A percentile compares a stretch with the other conserved stretches of the same genome.
These are phyloP conservation scores for Triticum turgidum DNA, from an alignment of 176 grass and related monocot genomes.

Conservation along the genomic window DNA sequence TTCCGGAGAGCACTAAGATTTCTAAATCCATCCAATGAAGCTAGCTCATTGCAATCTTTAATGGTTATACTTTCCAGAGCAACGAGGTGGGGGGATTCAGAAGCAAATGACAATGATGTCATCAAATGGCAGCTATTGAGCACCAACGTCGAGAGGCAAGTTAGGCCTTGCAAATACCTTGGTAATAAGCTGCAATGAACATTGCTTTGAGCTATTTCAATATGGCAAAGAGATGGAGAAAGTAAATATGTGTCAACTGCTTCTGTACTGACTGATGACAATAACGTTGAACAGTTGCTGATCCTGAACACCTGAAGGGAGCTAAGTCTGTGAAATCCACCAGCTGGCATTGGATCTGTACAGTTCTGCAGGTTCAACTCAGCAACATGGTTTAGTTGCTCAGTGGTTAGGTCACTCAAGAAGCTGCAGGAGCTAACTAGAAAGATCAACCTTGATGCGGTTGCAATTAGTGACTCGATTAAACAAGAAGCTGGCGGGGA, in stretches of 20 bases:
- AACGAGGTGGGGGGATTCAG: constrained; percentile 20
- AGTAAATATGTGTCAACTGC: constrained; percentile 18
- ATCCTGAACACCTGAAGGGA: constrained; percentile 41
- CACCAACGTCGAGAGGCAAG: constrained; percentile 15
- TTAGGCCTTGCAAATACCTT: constrained; percentile 33
- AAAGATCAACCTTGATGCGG: constrained; percentile 20
- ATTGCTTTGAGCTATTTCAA: constrained; percentile 42
- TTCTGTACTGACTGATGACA: constrained; percentile 25
- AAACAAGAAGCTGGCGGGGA: constrained; percentile 17
- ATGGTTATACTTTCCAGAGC: constrained; percentile 40
- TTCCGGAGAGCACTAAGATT: constrained; percentile 31
- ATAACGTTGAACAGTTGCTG: constrained; percentile 17
- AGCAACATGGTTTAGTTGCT: constrained; percentile 30
- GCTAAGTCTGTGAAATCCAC: constrained; percentile 31
- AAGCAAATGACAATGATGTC: constrained; percentile 31
- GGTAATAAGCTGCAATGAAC: constrained; percentile 19
- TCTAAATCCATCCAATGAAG: constrained; percentile 41
- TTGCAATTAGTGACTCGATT: constrained; percentile 35
- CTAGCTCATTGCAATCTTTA: constrained; percentile 31
- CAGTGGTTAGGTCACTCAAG: constrained; percentile 5
- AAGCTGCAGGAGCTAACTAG: constrained; percentile 30
- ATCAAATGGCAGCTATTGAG: constrained; percentile 29
- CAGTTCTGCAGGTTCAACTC: constrained; percentile 40
- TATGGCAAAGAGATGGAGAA: constrained; percentile 27
- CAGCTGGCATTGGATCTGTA: constrained; percentile 13